Percentiles rank a stretch among this genome's conserved stretches.
These are phyloP conservation scores for Ogataea nakhonphanomensis DNA, from an alignment of 805 yeast species.

Conservation along the genomic window DNA sequence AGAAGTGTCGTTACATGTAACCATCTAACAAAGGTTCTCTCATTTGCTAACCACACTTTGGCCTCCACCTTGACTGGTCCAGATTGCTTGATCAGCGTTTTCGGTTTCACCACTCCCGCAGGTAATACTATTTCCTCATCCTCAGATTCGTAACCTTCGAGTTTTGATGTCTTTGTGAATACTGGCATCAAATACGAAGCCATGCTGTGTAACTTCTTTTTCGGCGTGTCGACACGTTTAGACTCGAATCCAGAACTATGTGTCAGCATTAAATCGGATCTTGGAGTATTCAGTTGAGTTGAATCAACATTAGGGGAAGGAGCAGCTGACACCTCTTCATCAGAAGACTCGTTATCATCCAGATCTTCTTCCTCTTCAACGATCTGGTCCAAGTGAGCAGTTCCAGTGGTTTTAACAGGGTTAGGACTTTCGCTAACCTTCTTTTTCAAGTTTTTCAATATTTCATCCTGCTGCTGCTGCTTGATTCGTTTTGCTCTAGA, in stretches of 20 bases:
- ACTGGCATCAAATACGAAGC: conserved; percentile 31
- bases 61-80: conserved; percentile 95
- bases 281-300: conserved; percentile 2
- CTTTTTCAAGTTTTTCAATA: conserved; percentile 38
- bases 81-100: conserved; percentile 72
- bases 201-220: conserved; percentile 17
- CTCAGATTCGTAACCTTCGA: conserved; percentile 61
- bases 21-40: conserved; percentile 96
- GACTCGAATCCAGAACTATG: conserved; percentile 1
- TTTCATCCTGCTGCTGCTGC: conserved; percentile 39
- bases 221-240: conserved; percentile 2
- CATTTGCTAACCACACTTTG: conserved; percentile 97
- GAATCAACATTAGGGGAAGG: conserved; percentile 7
- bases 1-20: conserved; percentile 81
- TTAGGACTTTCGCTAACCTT: conserved; percentile 41
- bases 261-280: conserved; percentile 1
- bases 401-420: conserved; percentile 21
- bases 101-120: conserved; percentile 84
- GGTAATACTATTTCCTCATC: conserved; percentile 86
- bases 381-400: conserved; percentile 32
- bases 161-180: conserved; percentile 31
- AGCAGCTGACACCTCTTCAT: conserved; percentile 51
- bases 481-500: conserved; percentile 52
- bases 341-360: conserved; percentile 49
- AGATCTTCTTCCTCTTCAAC: conserved; percentile 34